These are phyloP conservation scores for Castanea mollissima DNA, from an alignment of 306 rosid genomes.

Conservation along the genomic window DNA sequence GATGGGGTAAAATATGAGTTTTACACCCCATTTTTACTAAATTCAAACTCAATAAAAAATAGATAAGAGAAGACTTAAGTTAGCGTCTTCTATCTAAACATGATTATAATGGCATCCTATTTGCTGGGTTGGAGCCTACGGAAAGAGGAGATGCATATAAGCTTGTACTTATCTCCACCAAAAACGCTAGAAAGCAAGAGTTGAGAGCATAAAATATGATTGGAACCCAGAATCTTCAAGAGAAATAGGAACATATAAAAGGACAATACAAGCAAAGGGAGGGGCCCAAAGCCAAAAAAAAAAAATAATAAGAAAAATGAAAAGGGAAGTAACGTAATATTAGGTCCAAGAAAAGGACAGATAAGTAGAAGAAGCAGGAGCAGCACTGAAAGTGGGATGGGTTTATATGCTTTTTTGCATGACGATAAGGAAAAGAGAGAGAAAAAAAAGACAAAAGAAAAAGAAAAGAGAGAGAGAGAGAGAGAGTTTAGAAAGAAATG, in stretches of 20 bases:
- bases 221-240: no score
- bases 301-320: background rate
- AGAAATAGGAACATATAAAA: background rate
- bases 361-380: background rate
- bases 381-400: background rate
- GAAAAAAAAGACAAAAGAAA: no score
- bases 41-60: no score
- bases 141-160: accelerated
- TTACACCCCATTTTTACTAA: accelerated
- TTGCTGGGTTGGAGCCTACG: accelerated
- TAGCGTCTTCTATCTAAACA: accelerated
- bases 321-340: no score
- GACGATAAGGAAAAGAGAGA: constrained; percentile 2
- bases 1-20: accelerated
- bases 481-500: background rate
- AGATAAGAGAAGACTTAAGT: accelerated
- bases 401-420: background rate
- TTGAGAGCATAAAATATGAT: no score
- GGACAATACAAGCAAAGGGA: no score
- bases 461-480: background rate
- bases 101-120: accelerated
- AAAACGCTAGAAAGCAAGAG: no score
- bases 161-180: accelerated
- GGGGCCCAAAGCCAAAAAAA: background rate
- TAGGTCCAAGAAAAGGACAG: constrained; percentile 9